Evolutionary conservation across 2,329 filamentous ascomycete species (phyloP), one percentile per base, ranked within the genome.

Genomic region (Hypoxylon rubiginosum): DNA sequence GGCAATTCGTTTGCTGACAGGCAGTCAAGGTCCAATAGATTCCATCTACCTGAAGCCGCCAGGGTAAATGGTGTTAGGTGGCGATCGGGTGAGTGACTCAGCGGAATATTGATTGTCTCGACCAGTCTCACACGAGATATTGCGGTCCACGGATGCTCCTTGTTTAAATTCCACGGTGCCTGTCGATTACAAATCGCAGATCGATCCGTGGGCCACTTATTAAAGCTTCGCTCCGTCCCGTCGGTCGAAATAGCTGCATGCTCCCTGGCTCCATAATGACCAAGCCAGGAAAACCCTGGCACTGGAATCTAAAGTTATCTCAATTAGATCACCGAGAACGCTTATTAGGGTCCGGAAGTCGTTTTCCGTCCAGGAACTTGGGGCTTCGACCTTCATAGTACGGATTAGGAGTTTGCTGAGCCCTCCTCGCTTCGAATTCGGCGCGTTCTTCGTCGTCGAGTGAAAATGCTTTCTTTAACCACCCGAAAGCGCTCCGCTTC

Each of bases 381-480:
- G 85, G 85, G 58, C 82, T 86, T 57, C 80, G 79, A 4, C 74
- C 74, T 19, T 87, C 82, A 59, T 85, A 85, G 66, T 88, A 88
- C 1, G 78, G 78, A 61, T 84, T 83, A 0, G 75, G 77, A 11
- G 73, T 62, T 62, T 83, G 79, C 71, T 82, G 81, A 7, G 81
- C 80, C 73, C 81, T 85, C 62, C 84, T 83, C 49, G 84, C 83
- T 73, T 90, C 87, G 68, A 88, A 91, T 9, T 84, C 83, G 8
- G 83, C 82, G 56, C 83, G 84, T 75, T 91, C 88, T 51, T 90
- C 87, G 21, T 91, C 88, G 65, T 89, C 88, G 26, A 91, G 78
- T 34, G 85, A 86, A 56, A 91, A 91, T 0, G 88, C 88, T 79
- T 91, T 90, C 77, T 90, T 90, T 60, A 91, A 76, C 88, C 88